Base-by-base conservation (phyloP, 495 filamentous ascomycete genomes). In the Bacidia gigantensis region DNA sequence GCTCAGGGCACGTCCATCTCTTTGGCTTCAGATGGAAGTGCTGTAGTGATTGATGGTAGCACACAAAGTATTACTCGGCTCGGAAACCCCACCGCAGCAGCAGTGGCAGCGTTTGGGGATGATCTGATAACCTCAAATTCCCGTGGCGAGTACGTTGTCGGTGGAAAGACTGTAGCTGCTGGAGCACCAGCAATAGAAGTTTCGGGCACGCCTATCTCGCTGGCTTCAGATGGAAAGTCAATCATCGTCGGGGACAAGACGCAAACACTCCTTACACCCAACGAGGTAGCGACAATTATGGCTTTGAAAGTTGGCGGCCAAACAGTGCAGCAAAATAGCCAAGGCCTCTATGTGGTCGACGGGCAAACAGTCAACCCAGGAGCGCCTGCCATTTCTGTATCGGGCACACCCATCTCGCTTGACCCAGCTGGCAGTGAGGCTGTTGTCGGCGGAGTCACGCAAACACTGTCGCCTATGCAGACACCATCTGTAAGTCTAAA, bases 311-410 rank as follows among this genome's bases (percentile, higher is more conserved):
- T 61, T n/a, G 38, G 20, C 49, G 20, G 41, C 41, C 14, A 44
- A 22, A 44, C 41, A 14, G 25, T 57, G 7, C 53, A 57, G 11
- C 25, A 50, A 23, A 49, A 59, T 35, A 12, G 52, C 3, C 26
- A 40, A 26, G 25, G 39, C 26, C 42, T 50, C n/a, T 61, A 51
- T 45, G 14, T 61, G 39, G 23, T 59, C n/a, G 58, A 50, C 11
- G 20, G 26, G 18, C 59, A 61, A 40, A 59, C 59, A 2, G 46
- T 61, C 22, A 41, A 40, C 12, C 38, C 53, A 3, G 54, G 54
- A n/a, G 55, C 24, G 12, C 49, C 3, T n/a, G 43, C 56, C n/a
- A 7, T 35, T 35, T 51, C 46, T 0, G 43, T 57, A 0, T 46
- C 50, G 3, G 58, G 58, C 2, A 60, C 52, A 3, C 20, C 25